A percentile compares a stretch with the other conserved stretches of the same genome.
Conservation (phyloP, 1,284 basidiomycete species). For the Leccinum angustisporum region DNA sequence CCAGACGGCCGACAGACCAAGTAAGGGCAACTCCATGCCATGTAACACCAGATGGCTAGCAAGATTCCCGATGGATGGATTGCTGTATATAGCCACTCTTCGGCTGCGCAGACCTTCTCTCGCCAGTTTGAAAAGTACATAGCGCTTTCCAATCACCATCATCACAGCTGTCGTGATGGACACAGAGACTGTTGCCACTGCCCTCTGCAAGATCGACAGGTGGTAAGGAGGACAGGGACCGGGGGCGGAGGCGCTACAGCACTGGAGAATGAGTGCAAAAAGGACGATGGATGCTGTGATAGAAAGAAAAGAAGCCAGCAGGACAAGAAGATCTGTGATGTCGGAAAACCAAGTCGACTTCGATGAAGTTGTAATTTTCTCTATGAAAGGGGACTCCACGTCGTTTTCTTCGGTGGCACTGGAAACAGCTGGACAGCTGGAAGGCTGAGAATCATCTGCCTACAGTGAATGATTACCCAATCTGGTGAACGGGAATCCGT, state of each 20-base stretch:
- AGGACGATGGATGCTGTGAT: conserved; percentile 3
- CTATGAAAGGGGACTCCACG: not conserved
- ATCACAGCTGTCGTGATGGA: conserved; percentile 12
- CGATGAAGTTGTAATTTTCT: not conserved
- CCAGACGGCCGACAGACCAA: conserved; percentile 9
- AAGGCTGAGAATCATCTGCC: too few relatives aligned
- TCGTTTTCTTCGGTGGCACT: not conserved
- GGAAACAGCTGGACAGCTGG: too few relatives aligned
- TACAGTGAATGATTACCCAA: too few relatives aligned
- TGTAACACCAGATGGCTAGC: not conserved
- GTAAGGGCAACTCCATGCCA: conserved; percentile 5
- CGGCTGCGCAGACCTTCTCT: conserved; percentile 5
- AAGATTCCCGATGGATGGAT: conserved; percentile 11
- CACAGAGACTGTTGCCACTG: conserved; percentile 6
- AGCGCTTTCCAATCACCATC: conserved; percentile 15
- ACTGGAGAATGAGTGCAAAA: conserved; percentile 7
- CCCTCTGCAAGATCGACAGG: conserved; percentile 9
- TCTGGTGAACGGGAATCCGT: too few relatives aligned
- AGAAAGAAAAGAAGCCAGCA: conserved; percentile 4
- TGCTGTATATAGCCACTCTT: conserved; percentile 14
- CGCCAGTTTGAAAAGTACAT: conserved; percentile 19
- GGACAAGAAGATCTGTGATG: conserved; percentile 9
- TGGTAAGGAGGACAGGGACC: too few relatives aligned
- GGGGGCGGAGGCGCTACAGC: too few relatives aligned
- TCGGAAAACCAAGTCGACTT: not conserved